Conservation (phyloP, 495 filamentous ascomycete species). For the Hypoxylon fuscum region DNA sequence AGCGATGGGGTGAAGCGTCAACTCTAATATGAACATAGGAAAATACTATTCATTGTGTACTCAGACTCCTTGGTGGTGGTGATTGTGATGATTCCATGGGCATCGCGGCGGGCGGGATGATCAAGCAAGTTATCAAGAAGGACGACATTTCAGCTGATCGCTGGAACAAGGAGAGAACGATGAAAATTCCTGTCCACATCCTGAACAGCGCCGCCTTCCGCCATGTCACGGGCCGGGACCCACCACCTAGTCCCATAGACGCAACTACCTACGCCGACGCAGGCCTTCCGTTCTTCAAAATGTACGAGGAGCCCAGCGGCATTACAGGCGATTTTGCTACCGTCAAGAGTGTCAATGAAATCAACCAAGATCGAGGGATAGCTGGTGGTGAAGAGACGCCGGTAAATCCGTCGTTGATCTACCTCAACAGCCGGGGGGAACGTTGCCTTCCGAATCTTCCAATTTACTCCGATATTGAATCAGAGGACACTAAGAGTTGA, state of each 20-base stretch:
- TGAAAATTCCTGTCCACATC: conserved; percentile 54
- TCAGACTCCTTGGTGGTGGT: background rate
- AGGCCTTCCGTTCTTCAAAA: conserved; percentile 50
- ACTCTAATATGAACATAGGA: too few species aligned
- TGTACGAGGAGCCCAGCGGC: conserved; percentile 41
- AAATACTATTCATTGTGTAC: background rate
- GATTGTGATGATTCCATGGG: conserved; percentile 30
- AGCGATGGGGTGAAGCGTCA: too few species aligned
- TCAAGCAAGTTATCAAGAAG: conserved; percentile 44
- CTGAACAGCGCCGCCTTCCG: conserved; percentile 47
- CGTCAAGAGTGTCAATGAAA: conserved; percentile 38
- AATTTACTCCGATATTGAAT: too few species aligned
- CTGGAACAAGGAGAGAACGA: conserved; percentile 48
- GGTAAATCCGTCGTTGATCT: conserved; percentile 10
- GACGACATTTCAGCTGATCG: conserved; percentile 27
- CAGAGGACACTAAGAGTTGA: too few species aligned
- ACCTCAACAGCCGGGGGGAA: background rate
- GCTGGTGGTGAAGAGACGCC: conserved; percentile 2
- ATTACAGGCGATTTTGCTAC: conserved; percentile 26
- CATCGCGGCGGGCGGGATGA: conserved; percentile 48
- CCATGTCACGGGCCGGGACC: conserved; percentile 44
- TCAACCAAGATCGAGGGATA: conserved; percentile 19
- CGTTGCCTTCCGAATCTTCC: conserved; percentile 1
- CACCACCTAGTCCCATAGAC: conserved; percentile 49
- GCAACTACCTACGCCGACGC: conserved; percentile 43